Percentiles rank a stretch among this genome's conserved stretches.
Evolutionary conservation across 805 yeast species (phyloP).

Genomic region (Starmerella etchellsii): DNA sequence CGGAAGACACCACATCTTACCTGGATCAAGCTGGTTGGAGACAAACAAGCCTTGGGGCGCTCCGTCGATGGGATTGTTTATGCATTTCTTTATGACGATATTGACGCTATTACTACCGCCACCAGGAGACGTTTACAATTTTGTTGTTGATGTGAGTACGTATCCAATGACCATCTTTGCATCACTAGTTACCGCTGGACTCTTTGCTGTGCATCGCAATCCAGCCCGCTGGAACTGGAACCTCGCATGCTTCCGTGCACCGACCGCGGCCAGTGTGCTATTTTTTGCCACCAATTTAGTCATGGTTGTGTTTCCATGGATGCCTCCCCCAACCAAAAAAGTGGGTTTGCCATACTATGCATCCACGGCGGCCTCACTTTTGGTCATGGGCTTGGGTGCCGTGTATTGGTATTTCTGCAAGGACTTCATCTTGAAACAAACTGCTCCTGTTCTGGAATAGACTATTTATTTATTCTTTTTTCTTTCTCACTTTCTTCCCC

Average conservation of each 20-base stretch:
- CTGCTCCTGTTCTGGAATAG: neutral
- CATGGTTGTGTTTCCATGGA: conserved; percentile 43
- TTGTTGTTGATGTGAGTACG: conserved; percentile 47
- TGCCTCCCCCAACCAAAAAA: conserved; percentile 36
- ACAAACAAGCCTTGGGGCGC: conserved; percentile 30
- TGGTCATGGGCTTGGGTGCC: conserved; percentile 35
- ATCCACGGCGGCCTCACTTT: conserved; percentile 43
- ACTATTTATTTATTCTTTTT: neutral
- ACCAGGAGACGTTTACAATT: conserved; percentile 49
- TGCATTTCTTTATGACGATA: conserved; percentile 47
- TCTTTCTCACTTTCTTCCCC: neutral
- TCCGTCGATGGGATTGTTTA: conserved; percentile 34
- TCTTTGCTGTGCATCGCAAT: conserved; percentile 39
- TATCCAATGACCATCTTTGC: conserved; percentile 55
- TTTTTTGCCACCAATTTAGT: conserved; percentile 38
- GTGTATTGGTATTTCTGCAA: conserved; percentile 27
- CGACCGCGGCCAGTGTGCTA: conserved; percentile 22
- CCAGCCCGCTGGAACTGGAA: conserved; percentile 31
- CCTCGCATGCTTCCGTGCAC: conserved; percentile 9
- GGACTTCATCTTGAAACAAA: conserved; percentile 6
- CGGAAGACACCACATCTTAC: conserved; percentile 39
- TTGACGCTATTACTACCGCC: conserved; percentile 46
- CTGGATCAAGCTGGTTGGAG: conserved; percentile 38
- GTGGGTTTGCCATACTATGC: conserved; percentile 41
- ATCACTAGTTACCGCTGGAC: conserved; percentile 39